Evolutionary conservation across 129 eudicot species (phyloP).

Genomic region (Chrysanthemum lavandulifolium): DNA sequence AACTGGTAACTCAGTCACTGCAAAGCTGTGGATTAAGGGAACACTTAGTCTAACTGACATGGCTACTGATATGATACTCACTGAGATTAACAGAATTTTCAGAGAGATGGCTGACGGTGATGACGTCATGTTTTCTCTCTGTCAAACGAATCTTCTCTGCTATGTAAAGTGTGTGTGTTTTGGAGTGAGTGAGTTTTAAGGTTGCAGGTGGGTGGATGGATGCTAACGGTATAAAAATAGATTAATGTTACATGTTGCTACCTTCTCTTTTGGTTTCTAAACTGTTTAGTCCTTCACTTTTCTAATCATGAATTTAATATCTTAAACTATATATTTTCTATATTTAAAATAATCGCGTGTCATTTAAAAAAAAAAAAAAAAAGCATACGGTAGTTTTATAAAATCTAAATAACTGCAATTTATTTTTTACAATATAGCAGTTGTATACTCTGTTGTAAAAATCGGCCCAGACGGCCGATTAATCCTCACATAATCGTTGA

Average conservation of each 20-base stretch:
- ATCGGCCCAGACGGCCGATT: no score
- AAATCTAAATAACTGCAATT: no score
- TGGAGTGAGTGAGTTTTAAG: slow-evolving; percentile 1
- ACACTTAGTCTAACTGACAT: slow-evolving; percentile 35
- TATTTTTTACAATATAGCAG: no score
- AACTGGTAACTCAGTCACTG: slow-evolving; percentile 38
- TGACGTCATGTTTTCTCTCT: slow-evolving; percentile 9
- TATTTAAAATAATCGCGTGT: no score
- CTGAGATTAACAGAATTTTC: slow-evolving; percentile 43
- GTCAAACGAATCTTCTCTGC: slow-evolving; percentile 18
- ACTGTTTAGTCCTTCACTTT: background rate
- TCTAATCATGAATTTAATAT: no score
- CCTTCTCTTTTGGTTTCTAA: background rate
- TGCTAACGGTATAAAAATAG: slow-evolving; percentile 17
- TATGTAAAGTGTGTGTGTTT: slow-evolving; percentile 11
- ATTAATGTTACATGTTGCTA: background rate
- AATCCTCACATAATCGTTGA: no score
- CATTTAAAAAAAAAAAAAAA: no score
- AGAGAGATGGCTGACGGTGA: slow-evolving; percentile 34
- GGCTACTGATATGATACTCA: slow-evolving; percentile 43
- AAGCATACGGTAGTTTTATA: no score
- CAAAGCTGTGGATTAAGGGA: slow-evolving; percentile 37
- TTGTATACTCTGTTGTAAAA: no score
- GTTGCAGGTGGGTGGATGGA: slow-evolving; percentile 4
- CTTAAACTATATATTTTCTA: no score